Evolutionary conservation across 2,329 filamentous ascomycete species (phyloP).

Genomic region (Zymoseptoria crescenta): DNA sequence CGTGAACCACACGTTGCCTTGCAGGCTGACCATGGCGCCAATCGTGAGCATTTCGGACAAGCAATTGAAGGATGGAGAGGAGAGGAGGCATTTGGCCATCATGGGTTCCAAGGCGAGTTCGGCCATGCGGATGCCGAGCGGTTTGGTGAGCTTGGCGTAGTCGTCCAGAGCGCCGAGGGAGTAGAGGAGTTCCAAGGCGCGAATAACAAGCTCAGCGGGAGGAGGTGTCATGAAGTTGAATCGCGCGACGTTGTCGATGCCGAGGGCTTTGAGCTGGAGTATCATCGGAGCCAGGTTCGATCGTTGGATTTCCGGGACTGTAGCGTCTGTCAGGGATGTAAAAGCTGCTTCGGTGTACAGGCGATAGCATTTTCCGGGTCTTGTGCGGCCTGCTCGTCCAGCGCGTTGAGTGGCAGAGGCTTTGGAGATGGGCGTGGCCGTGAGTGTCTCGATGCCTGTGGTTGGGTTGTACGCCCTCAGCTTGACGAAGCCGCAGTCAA

Average conservation of each 20-base stretch:
- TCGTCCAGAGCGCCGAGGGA: conserved; percentile 79
- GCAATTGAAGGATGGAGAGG: conserved; percentile 66
- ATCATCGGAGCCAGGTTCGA: conserved; percentile 83
- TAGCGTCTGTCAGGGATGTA: conserved; percentile 58
- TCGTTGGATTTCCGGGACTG: conserved; percentile 82
- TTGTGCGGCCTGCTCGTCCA: conserved; percentile 81
- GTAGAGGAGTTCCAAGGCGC: conserved; percentile 80
- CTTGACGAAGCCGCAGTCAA: conserved; percentile 89
- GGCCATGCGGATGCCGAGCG: conserved; percentile 84
- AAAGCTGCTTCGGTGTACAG: conserved; percentile 77
- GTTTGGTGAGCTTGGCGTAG: conserved; percentile 82
- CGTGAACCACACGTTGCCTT: conserved; percentile 74
- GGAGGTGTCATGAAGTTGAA: conserved; percentile 86
- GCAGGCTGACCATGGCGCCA: conserved; percentile 85
- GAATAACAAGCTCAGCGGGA: conserved; percentile 73
- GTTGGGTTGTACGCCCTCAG: conserved; percentile 74
- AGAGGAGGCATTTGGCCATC: conserved; percentile 83
- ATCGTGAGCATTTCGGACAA: conserved; percentile 82
- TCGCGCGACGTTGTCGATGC: conserved; percentile 86
- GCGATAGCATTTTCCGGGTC: conserved; percentile 86
- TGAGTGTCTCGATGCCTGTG: conserved; percentile 82
- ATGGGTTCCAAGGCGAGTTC: conserved; percentile 90
- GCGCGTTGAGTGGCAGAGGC: conserved; percentile 88
- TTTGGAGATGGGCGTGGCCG: conserved; percentile 73
- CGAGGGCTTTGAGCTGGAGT: conserved; percentile 86